Percentiles rank a stretch among this genome's conserved stretches.
These are phyloP conservation scores for Prunus mume DNA, from an alignment of 306 rosid species.

Conservation along the genomic window DNA sequence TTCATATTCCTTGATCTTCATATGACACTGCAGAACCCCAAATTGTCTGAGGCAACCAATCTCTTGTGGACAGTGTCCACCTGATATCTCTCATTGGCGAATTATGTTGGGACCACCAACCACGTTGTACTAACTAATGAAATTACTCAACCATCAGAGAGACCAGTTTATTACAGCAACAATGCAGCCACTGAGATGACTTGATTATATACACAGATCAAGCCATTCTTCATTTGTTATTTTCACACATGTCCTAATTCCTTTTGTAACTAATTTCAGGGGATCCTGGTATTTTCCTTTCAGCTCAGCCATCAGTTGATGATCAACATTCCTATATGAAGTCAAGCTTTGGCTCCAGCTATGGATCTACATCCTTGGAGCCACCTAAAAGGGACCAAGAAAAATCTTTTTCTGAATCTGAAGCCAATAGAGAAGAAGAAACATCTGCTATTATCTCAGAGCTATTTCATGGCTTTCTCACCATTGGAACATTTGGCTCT, in stretches of 20 bases:
- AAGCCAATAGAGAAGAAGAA: slow-evolving; percentile 41
- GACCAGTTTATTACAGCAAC: not conserved
- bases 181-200: slow-evolving; percentile 17
- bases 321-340: slow-evolving; percentile 47
- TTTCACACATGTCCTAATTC: slow-evolving; percentile 23
- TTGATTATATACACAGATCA: slow-evolving; percentile 14
- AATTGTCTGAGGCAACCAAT: not conserved
- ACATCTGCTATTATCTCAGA: slow-evolving; percentile 45
- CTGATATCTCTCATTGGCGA: not conserved
- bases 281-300: slow-evolving; percentile 57
- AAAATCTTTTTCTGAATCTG: slow-evolving; percentile 31
- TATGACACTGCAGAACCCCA: slow-evolving; percentile 4
- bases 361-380: slow-evolving; percentile 37
- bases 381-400: slow-evolving; percentile 40
- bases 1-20: not conserved
- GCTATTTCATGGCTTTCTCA: slow-evolving; percentile 81
- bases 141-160: not conserved
- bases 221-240: slow-evolving; percentile 21
- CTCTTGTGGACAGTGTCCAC: slow-evolving; percentile 8
- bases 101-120: slow-evolving; percentile 16
- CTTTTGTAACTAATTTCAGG: slow-evolving; percentile 54
- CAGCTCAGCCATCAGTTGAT: slow-evolving; percentile 52
- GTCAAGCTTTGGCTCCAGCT: slow-evolving; percentile 37
- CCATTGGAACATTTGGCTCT: slow-evolving; percentile 85
- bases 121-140: slow-evolving; percentile 17